phyloP scores from a whole-genome alignment of 2,329 filamentous ascomycete genomes.

The Aspergillus terreus region DNA sequence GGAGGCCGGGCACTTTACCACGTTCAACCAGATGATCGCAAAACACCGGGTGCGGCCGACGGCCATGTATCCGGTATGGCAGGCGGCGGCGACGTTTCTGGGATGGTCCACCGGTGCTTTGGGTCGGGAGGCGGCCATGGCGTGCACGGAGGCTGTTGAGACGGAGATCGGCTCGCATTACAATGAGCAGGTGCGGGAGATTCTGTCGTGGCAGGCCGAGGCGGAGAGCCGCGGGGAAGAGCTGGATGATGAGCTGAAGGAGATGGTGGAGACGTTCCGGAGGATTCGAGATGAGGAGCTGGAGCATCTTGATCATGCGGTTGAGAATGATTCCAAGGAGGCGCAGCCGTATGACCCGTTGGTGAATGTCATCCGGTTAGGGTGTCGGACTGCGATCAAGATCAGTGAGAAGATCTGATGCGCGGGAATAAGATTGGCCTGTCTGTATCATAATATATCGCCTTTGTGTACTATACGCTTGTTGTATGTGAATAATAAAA shows the following conservation, averaged over 20 bases:
- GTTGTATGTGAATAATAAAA: no score
- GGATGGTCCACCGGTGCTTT: slow-evolving; percentile 88
- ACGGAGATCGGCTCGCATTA: slow-evolving; percentile 97
- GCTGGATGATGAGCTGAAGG: slow-evolving; percentile 71
- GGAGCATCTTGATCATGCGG: slow-evolving; percentile 92
- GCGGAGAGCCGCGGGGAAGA: slow-evolving; percentile 76
- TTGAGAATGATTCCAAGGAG: slow-evolving; percentile 87
- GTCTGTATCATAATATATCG: background rate
- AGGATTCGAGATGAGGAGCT: slow-evolving; percentile 91
- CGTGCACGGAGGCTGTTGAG: slow-evolving; percentile 96
- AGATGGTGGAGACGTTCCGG: slow-evolving; percentile 69
- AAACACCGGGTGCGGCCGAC: slow-evolving; percentile 90
- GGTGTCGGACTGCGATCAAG: slow-evolving; percentile 90
- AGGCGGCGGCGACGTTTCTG: slow-evolving; percentile 70
- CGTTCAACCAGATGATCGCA: slow-evolving; percentile 78
- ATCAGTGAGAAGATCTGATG: slow-evolving; percentile 56
- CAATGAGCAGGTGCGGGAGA: slow-evolving; percentile 78
- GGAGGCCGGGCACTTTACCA: slow-evolving; percentile 79
- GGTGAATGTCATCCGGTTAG: slow-evolving; percentile 81
- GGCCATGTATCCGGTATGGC: slow-evolving; percentile 88
- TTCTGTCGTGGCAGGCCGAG: slow-evolving; percentile 75
- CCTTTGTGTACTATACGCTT: no score
- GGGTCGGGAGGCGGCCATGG: slow-evolving; percentile 94
- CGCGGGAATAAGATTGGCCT: background rate
- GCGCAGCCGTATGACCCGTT: slow-evolving; percentile 86